Evolutionary conservation across 2,329 filamentous ascomycete genomes (phyloP).

Genomic region (Diaporthe capsici): DNA sequence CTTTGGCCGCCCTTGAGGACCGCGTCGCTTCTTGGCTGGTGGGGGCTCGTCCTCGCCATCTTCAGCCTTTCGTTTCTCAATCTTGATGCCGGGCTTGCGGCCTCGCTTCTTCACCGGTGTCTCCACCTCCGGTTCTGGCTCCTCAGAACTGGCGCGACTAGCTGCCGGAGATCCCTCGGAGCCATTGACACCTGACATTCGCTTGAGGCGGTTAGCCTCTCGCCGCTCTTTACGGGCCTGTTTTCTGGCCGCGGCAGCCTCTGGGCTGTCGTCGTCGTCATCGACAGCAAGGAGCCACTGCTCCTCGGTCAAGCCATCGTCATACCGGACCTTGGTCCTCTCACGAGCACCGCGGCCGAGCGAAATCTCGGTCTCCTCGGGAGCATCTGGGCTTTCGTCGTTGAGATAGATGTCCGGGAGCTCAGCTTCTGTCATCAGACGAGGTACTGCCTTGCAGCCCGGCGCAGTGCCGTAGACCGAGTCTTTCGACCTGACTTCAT

Average conservation of each 20-base stretch:
- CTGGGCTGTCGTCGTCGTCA: conserved; percentile 93
- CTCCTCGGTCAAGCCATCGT: conserved; percentile 97
- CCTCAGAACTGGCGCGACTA: conserved; percentile 89
- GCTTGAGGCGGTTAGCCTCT: conserved; percentile 80
- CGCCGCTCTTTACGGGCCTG: conserved; percentile 87
- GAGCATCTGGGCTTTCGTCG: conserved; percentile 85
- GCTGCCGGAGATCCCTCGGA: conserved; percentile 80
- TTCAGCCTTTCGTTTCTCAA: conserved; percentile 90
- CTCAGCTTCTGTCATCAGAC: conserved; percentile 89
- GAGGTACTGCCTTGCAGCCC: conserved; percentile 75
- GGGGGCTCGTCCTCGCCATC: conserved; percentile 83
- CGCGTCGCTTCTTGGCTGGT: conserved; percentile 79
- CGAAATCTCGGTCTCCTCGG: conserved; percentile 79
- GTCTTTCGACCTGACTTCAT: conserved; percentile 78
- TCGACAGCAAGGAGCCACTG: conserved; percentile 99
- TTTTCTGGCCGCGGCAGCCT: conserved; percentile 92
- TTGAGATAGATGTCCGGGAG: conserved; percentile 94
- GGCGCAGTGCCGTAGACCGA: conserved; percentile 78
- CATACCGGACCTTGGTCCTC: conserved; percentile 93
- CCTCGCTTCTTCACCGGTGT: conserved; percentile 85
- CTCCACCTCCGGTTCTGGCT: conserved; percentile 58
- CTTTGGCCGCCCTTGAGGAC: conserved; percentile 79
- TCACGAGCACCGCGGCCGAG: conserved; percentile 93
- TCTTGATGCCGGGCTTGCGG: conserved; percentile 80
- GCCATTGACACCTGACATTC: conserved; percentile 51